Evolutionary conservation across 192 early-diverging fungal species (phyloP).

Genomic region (Podila minutissima): DNA sequence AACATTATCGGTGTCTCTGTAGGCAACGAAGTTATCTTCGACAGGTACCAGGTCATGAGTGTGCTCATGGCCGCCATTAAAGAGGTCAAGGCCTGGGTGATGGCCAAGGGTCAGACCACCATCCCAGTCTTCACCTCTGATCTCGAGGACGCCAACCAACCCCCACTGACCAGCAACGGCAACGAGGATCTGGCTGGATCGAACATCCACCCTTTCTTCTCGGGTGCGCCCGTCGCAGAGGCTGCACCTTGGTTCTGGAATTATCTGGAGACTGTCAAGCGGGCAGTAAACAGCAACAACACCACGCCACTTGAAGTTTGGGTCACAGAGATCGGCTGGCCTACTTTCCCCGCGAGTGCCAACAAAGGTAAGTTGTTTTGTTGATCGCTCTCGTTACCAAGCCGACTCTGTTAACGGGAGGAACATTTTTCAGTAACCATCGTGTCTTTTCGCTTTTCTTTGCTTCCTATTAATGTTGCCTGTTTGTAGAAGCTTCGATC

Average conservation of each 20-base stretch:
- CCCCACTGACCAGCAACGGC: slow-evolving; percentile 21
- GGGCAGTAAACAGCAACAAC: slow-evolving; percentile 11
- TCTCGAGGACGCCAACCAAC: slow-evolving; percentile 17
- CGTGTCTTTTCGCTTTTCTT: not conserved
- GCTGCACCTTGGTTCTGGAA: slow-evolving; percentile 55
- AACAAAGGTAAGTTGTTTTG: slow-evolving; percentile 13
- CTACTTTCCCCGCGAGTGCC: slow-evolving; percentile 37
- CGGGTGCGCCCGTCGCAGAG: slow-evolving; percentile 28
- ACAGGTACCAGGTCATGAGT: slow-evolving; percentile 11
- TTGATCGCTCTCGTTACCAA: not conserved
- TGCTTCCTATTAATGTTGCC: not conserved
- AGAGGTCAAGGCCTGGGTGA: slow-evolving; percentile 38
- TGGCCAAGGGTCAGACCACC: slow-evolving; percentile 32
- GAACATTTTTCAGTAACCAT: not conserved
- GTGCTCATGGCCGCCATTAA: slow-evolving; percentile 20
- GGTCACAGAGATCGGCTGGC: slow-evolving; percentile 59
- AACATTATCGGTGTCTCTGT: slow-evolving; percentile 55
- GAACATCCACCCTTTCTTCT: slow-evolving; percentile 60
- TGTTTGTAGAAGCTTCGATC: slow-evolving; percentile 32
- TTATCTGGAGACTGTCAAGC: slow-evolving; percentile 34
- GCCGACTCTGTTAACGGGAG: not conserved
- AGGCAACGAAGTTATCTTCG: slow-evolving; percentile 59
- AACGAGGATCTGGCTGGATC: slow-evolving; percentile 42
- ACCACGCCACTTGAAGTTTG: slow-evolving; percentile 17
- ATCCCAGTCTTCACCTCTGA: slow-evolving; percentile 55